Percentiles rank a stretch among this genome's conserved stretches.
phyloP scores from a whole-genome alignment of 2,329 filamentous ascomycete species.

The Paradendryphiella salina region DNA sequence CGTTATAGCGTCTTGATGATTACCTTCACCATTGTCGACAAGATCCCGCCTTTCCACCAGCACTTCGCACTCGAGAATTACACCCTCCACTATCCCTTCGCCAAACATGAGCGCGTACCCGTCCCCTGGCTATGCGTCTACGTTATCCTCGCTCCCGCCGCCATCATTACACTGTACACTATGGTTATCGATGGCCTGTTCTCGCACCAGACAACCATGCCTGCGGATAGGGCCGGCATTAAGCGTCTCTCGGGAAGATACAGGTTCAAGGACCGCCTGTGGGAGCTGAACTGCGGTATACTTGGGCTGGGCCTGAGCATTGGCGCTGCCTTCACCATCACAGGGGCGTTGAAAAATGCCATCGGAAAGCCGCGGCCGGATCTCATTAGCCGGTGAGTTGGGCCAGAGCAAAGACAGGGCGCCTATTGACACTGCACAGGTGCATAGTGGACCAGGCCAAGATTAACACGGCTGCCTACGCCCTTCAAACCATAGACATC shows the following conservation, averaged over 20 bases:
- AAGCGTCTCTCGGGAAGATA: constrained; percentile 52
- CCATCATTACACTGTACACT: constrained; percentile 60
- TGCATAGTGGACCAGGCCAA: constrained; percentile 23
- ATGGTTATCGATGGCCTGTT: constrained; percentile 62
- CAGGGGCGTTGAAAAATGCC: constrained; percentile 60
- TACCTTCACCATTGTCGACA: constrained; percentile 58
- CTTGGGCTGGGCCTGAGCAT: constrained; percentile 60
- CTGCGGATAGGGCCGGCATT: constrained; percentile 28
- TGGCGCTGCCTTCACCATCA: constrained; percentile 60
- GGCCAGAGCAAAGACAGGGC: neutral
- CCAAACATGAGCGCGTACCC: constrained; percentile 59
- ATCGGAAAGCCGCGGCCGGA: constrained; percentile 64
- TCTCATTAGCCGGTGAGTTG: constrained; percentile 57
- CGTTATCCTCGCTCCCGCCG: constrained; percentile 54
- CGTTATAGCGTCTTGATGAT: constrained; percentile 53
- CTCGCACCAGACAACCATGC: constrained; percentile 52
- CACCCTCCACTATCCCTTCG: constrained; percentile 62
- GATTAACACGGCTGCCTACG: constrained; percentile 7
- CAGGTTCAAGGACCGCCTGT: constrained; percentile 60
- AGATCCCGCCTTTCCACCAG: constrained; percentile 60
- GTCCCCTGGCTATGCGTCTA: constrained; percentile 55
- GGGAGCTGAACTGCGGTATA: constrained; percentile 65
- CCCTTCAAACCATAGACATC: constrained; percentile 44
- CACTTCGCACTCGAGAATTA: constrained; percentile 61
- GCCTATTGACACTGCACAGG: constrained; percentile 14